phyloP scores from a whole-genome alignment of 192 early-diverging fungal species.

The Backusella tarrabulga region DNA sequence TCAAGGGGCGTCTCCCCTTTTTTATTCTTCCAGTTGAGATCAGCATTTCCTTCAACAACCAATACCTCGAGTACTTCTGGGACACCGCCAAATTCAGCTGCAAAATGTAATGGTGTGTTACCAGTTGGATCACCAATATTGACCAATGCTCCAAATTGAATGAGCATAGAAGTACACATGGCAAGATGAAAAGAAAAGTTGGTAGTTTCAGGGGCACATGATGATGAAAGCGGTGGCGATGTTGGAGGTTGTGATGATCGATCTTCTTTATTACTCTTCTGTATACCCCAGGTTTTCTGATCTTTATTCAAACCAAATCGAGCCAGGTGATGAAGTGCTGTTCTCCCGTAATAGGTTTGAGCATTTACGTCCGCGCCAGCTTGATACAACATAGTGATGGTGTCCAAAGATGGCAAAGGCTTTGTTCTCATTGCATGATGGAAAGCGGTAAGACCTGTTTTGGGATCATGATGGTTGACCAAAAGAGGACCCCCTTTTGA shows the following conservation, averaged over 20 bases:
- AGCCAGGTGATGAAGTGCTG: constrained; percentile 50
- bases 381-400: constrained; percentile 48
- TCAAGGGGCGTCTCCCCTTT: constrained; percentile 45
- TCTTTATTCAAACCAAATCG: constrained; percentile 44
- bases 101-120: constrained; percentile 54
- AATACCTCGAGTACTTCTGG: constrained; percentile 46
- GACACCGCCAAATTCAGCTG: constrained; percentile 49
- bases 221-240: not conserved
- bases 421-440: constrained; percentile 58
- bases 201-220: not conserved
- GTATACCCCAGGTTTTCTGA: constrained; percentile 32
- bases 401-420: constrained; percentile 54
- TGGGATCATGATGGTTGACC: constrained; percentile 49
- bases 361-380: constrained; percentile 55
- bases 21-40: constrained; percentile 43
- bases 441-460: constrained; percentile 58
- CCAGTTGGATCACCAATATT: constrained; percentile 45
- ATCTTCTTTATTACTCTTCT: constrained; percentile 23
- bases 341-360: constrained; percentile 50
- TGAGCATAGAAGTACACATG: constrained; percentile 43
- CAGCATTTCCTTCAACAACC: constrained; percentile 43
- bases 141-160: constrained; percentile 45
- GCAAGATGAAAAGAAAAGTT: constrained; percentile 34
- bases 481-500: constrained; percentile 4
- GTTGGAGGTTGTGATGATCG: not conserved